Evolutionary conservation across 2,329 filamentous ascomycete species (phyloP), one percentile per base, ranked within the genome.

Genomic region (Celoporthe dispersa): DNA sequence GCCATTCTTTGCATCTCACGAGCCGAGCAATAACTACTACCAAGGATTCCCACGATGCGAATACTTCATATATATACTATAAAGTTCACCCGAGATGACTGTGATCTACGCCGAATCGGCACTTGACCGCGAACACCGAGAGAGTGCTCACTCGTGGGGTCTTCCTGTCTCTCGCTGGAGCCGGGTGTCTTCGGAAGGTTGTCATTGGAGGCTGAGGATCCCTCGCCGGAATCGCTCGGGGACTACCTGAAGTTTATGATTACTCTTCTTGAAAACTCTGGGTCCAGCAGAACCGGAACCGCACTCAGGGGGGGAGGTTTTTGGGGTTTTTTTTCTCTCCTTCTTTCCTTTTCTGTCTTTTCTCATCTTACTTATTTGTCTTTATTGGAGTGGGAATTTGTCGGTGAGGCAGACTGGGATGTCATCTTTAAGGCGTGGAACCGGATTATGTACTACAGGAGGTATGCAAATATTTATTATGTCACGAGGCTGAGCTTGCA

Each of bases 241-340:
- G 44, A n/a, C 22, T 48, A 48, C 39, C 39, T 48, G 22, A 6
- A n/a, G n/a, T n/a, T 7, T 48, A 48, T 48, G 22, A n/a, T 48
- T 48, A n/a, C 41, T 22, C 16, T 44, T 7, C 41, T 44, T 22
- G 25, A 57, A 7, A 57, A 59, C 35, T 22, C 31, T 35, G 31
- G 55, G 31, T 59, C 55, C 51, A 55, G 51, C 51, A 55, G 9
- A 25, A 25, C 51, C 51, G 51, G n/a, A 2, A 55, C 25, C 53
- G 25, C 73, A 77, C 44, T 22, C n/a, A n/a, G n/a, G n/a, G n/a
- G n/a, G n/a, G 16, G 41, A 48, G 8, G 6, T 48, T 9, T 9
- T 1, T 9, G 2, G n/a, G n/a, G n/a, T 19, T 48, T 48, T 48
- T n/a, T 2, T 44, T 44, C 22, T n/a, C 9, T 12, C 9, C 37